phyloP scores from a whole-genome alignment of 805 yeast species.

The Suhomyces tanzawaensis region DNA sequence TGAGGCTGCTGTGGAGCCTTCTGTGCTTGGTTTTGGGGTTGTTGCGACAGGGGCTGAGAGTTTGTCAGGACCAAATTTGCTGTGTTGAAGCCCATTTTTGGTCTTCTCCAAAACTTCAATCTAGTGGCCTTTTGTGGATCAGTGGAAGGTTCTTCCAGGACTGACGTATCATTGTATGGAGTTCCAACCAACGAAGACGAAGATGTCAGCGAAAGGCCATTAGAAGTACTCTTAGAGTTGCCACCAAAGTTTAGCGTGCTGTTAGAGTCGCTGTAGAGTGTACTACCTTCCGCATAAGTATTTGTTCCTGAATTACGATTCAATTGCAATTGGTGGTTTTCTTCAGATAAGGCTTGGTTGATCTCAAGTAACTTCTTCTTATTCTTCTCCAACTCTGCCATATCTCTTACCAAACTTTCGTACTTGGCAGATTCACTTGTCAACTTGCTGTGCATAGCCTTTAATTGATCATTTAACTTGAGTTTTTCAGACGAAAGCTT shows the following conservation, averaged over 20 bases:
- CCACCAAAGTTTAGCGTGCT: conserved; percentile 4
- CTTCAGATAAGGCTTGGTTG: conserved; percentile 23
- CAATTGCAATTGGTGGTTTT: conserved; percentile 16
- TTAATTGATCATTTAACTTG: conserved; percentile 32
- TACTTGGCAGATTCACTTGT: conserved; percentile 41
- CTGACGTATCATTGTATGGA: conserved; percentile 9
- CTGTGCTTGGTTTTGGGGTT: background rate
- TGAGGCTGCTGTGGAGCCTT: background rate
- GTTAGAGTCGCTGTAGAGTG: conserved; percentile 1
- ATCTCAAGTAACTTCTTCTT: conserved; percentile 42
- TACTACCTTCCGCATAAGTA: background rate
- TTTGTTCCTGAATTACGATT: conserved; percentile 4
- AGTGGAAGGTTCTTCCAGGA: conserved; percentile 15
- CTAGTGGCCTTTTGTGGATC: conserved; percentile 43
- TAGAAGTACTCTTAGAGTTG: background rate
- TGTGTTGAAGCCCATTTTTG: conserved; percentile 30
- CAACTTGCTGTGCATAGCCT: conserved; percentile 42
- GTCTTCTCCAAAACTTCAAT: conserved; percentile 45
- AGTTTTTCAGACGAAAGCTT: conserved; percentile 27
- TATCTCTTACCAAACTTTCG: conserved; percentile 46
- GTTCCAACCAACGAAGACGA: conserved; percentile 11
- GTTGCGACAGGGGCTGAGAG: conserved; percentile 2
- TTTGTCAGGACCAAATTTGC: conserved; percentile 5
- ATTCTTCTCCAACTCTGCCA: conserved; percentile 47
- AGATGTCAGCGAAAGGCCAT: background rate